Evolutionary conservation across 2,329 filamentous ascomycete species (phyloP), one percentile per base, ranked within the genome.

Genomic region (Aureobasidium sp.): DNA sequence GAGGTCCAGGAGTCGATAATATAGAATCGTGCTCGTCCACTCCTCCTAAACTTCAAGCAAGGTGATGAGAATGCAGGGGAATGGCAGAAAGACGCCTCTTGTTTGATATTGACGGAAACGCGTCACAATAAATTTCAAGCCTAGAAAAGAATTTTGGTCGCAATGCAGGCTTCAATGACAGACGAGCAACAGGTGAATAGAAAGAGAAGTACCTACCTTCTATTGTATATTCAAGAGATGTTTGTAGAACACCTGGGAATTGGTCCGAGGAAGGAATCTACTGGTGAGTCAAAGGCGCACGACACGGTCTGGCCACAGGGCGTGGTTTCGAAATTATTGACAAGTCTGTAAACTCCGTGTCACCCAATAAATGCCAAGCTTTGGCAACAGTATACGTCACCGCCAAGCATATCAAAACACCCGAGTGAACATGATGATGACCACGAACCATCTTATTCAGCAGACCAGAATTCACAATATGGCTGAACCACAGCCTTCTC

Each of bases 401-500:
- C 15, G n/a, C 38, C 48, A 25, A 54, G 59, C 5, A 31, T 13
- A 40, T 43, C 33, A 53, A 62, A 62, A 50, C 59, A 50, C 51
- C 45, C 48, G 25, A 54, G 51, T 64, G 42, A 43, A 48, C 48
- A 45, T 53, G 38, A 51, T 4, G 5, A 33, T 40, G 15, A 40
- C 38, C 33, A 40, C 45, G 29, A 53, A 27, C 18, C 27, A 50
- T 31, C 48, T 33, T 23, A 3, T 18, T 23, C 20, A 45, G 16
- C n/a, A 40, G 29, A 38, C 38, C 25, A 40, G 5, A 55, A 51
- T 31, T 43, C 23, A 27, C 5, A 27, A 48, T 2, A 91, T 92
- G 89, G 86, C 90, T 69, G 86, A 86, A 76, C 86, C 87, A 55
- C 89, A 91, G 76, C 88, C 90, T 48, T 74, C 83, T 51, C 81